phyloP scores from a whole-genome alignment of 768 basidiomycete species.

The Amanita inopinata region DNA sequence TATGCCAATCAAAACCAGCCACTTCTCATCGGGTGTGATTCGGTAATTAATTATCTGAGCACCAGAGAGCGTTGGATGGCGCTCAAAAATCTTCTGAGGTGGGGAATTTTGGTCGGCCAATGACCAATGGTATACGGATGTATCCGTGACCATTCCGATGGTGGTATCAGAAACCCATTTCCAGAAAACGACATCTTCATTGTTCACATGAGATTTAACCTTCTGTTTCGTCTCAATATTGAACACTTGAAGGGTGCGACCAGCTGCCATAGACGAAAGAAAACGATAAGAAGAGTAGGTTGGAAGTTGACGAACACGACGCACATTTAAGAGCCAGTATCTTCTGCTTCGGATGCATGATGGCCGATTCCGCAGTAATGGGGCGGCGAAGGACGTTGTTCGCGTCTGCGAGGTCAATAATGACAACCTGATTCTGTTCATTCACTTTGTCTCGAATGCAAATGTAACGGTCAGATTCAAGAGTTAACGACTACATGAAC shows the following conservation, averaged over 20 bases:
- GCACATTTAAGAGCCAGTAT: conserved; percentile 90
- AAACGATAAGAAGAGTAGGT: conserved; percentile 9
- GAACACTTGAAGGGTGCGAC: conserved; percentile 92
- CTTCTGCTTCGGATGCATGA: conserved; percentile 97
- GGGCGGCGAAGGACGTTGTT: conserved; percentile 95
- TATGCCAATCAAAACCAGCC: conserved; percentile 95
- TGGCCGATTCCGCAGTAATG: conserved; percentile 97
- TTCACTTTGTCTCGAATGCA: conserved; percentile 94
- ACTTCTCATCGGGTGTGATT: conserved; percentile 85
- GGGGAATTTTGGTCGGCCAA: conserved; percentile 64
- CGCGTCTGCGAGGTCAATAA: conserved; percentile 94
- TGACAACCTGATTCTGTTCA: conserved; percentile 96
- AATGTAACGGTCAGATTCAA: conserved; percentile 97
- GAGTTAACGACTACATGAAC: conserved; percentile 64
- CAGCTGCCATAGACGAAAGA: conserved; percentile 48
- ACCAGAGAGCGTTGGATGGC: conserved; percentile 87
- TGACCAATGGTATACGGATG: conserved; percentile 89
- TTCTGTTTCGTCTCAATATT: conserved; percentile 97
- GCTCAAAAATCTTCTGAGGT: conserved; percentile 92
- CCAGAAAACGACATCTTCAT: conserved; percentile 96
- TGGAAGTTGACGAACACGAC: conserved; percentile 14
- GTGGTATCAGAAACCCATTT: conserved; percentile 92
- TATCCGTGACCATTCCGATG: conserved; percentile 92
- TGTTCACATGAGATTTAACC: conserved; percentile 90
- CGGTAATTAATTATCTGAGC: conserved; percentile 99